phyloP scores from a whole-genome alignment of 495 filamentous ascomycete genomes.

The Elaphomyces granulatus region DNA sequence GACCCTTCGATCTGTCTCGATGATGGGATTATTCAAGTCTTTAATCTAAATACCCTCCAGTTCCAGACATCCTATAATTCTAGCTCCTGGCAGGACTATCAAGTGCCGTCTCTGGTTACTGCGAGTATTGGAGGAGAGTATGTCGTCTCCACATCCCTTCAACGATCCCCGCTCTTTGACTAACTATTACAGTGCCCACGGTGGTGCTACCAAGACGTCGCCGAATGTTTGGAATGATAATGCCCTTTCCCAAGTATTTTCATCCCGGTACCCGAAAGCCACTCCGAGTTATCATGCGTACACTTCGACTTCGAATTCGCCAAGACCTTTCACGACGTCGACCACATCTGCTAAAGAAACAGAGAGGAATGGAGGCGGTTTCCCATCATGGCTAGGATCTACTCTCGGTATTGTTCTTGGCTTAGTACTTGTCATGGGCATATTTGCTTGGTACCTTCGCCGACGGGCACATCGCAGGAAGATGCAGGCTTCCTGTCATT shows the following conservation, averaged over 20 bases:
- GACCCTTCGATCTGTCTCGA: constrained; percentile 31
- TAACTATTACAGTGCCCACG: constrained; percentile 15
- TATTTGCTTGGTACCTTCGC: not conserved
- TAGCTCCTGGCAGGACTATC: constrained; percentile 34
- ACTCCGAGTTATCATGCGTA: constrained; percentile 45
- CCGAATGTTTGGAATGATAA: constrained; percentile 31
- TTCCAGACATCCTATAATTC: constrained; percentile 46
- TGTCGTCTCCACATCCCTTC: not conserved
- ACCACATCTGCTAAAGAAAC: not conserved
- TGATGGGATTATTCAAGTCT: constrained; percentile 37
- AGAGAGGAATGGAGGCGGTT: too few species aligned
- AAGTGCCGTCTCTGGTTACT: constrained; percentile 35
- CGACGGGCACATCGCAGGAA: not conserved
- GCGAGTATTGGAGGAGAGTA: constrained; percentile 40
- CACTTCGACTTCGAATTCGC: not conserved
- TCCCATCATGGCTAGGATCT: not conserved
- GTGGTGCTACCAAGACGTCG: constrained; percentile 34
- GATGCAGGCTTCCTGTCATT: too few species aligned
- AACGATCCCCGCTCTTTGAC: not conserved
- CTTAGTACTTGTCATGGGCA: not conserved
- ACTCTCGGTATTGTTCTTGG: not conserved
- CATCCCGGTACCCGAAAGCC: constrained; percentile 29
- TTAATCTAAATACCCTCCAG: constrained; percentile 37
- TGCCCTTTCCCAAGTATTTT: constrained; percentile 34
- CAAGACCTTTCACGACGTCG: not conserved